Conservation (phyloP, 331 rosid genomes). For the Prunus yedoensis region DNA sequence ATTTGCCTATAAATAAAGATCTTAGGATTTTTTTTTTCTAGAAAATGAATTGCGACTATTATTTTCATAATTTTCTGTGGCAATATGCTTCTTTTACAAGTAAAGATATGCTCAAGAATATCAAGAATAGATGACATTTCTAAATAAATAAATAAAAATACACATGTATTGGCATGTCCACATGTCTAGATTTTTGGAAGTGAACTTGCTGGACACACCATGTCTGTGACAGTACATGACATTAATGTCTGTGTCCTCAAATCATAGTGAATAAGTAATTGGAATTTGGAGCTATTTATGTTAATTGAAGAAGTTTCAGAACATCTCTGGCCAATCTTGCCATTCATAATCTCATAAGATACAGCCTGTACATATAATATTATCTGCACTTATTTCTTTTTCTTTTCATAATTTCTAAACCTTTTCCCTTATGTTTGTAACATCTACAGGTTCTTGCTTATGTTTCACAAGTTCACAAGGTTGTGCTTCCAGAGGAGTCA, state of each 20-base stretch:
- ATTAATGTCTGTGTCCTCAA: neutral
- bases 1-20: neutral
- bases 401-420: conserved; percentile 18
- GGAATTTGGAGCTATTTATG: neutral
- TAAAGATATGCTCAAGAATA: neutral
- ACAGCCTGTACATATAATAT: neutral
- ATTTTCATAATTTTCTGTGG: neutral
- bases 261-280: neutral
- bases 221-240: neutral
- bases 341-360: neutral
- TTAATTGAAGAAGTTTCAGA: neutral
- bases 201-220: neutral
- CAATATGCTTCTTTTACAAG: neutral
- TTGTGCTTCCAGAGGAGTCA: conserved; percentile 69
- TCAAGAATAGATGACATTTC: too few relatives aligned
- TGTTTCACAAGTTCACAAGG: conserved; percentile 91
- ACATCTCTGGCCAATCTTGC: neutral
- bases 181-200: neutral
- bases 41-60: too few relatives aligned
- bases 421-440: conserved; percentile 22
- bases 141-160: neutral
- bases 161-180: conserved; percentile 1
- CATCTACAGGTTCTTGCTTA: conserved; percentile 76
- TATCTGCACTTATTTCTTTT: neutral
- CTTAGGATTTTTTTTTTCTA: too few relatives aligned